A percentile compares a stretch with the other conserved stretches of the same genome.
These are phyloP conservation scores for Penicillium tannophilum DNA, from an alignment of 495 filamentous ascomycete genomes.

Conservation along the genomic window DNA sequence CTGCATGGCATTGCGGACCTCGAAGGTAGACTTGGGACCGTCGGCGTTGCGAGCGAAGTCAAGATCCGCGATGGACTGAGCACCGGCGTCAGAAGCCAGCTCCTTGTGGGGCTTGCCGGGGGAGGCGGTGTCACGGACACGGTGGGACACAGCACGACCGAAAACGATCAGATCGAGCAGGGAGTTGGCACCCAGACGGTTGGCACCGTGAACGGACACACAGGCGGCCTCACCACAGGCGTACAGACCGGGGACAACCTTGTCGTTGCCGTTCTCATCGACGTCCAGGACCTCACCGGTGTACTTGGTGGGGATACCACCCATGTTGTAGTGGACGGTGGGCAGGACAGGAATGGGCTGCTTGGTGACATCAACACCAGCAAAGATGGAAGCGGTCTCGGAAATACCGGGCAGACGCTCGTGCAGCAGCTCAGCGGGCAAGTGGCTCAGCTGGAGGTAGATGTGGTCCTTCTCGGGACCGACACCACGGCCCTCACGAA, in stretches of 20 bases:
- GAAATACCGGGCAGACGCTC: conserved; percentile 98
- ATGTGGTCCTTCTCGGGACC: conserved; percentile 97
- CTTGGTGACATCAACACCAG: conserved; percentile 94
- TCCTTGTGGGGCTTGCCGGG: conserved; percentile 76
- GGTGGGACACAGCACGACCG: conserved; percentile 93
- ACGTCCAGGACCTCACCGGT: conserved; percentile 92
- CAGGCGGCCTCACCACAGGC: conserved; percentile 96
- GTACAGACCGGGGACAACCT: conserved; percentile 93
- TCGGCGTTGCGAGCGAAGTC: conserved; percentile 81
- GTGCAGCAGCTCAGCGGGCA: conserved; percentile 86
- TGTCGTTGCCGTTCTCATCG: conserved; percentile 79
- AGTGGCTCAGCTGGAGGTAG: conserved; percentile 93
- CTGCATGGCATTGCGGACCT: conserved; percentile 92
- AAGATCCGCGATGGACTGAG: conserved; percentile 80
- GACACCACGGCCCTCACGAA: conserved; percentile 93
- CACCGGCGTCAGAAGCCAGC: conserved; percentile 79
- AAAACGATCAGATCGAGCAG: conserved; percentile 97
- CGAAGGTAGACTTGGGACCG: conserved; percentile 81
- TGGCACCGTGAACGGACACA: conserved; percentile 96
- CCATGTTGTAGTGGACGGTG: conserved; percentile 99
- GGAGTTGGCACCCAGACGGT: conserved; percentile 96
- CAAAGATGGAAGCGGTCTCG: conserved; percentile 94
- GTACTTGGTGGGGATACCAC: conserved; percentile 95
- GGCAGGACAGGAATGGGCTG: conserved; percentile 96
- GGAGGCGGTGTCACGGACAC: conserved; percentile 85